These are phyloP conservation scores for Quercus tomentella DNA, from an alignment of 331 rosid genomes.

Conservation along the genomic window DNA sequence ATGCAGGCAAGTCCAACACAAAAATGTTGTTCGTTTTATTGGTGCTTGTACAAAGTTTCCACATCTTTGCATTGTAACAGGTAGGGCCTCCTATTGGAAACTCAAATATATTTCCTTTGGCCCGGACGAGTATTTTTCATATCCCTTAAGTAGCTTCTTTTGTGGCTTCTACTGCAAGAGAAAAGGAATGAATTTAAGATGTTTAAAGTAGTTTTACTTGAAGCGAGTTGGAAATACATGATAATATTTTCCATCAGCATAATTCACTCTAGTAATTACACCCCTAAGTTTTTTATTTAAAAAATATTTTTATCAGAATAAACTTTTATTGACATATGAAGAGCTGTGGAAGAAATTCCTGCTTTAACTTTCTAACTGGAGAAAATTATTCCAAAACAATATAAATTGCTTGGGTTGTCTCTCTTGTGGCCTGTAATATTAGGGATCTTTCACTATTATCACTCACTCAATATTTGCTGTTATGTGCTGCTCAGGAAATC, in stretches of 20 bases:
- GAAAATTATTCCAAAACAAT: neutral
- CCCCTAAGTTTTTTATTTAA: too few species aligned
- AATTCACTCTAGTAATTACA: neutral
- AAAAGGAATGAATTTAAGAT: neutral
- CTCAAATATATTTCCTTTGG: conserved; percentile 8
- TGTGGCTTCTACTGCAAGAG: neutral
- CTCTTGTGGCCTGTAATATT: neutral
- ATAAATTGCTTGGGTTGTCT: neutral
- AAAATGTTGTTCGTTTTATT: conserved; percentile 89
- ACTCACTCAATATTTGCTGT: neutral
- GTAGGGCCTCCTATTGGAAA: conserved; percentile 29
- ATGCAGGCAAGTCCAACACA: conserved; percentile 90
- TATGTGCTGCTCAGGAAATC: neutral
- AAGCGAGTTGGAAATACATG: neutral
- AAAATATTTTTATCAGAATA: neutral
- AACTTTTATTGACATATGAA: neutral
- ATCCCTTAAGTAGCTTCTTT: neutral
- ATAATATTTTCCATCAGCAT: neutral
- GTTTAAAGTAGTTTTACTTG: neutral
- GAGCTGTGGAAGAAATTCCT: neutral
- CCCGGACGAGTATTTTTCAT: neutral
- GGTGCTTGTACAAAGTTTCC: conserved; percentile 93
- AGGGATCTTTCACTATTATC: neutral
- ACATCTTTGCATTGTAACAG: conserved; percentile 89
- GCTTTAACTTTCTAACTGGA: neutral